A percentile compares a stretch with the other conserved stretches of the same genome.
Conservation (phyloP, 805 yeast genomes). For the Hanseniaspora lindneri region DNA sequence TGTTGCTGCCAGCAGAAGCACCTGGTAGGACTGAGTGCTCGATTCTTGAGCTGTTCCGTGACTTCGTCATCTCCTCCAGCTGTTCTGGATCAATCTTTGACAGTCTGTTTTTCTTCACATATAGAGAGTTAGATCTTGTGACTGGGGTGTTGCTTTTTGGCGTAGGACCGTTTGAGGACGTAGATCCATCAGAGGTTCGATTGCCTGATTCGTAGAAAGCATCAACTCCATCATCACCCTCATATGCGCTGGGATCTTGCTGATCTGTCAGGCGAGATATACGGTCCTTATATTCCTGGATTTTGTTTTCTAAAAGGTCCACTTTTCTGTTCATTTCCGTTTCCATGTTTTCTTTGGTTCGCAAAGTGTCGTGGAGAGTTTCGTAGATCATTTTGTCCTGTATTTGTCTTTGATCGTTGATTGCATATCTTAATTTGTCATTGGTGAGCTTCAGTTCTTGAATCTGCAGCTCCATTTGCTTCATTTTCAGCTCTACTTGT, state of each 20-base stretch:
- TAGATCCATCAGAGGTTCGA: background rate
- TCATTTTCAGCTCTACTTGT: constrained; percentile 25
- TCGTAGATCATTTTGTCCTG: constrained; percentile 24
- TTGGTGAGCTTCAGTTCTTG: constrained; percentile 28
- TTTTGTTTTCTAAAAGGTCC: constrained; percentile 24
- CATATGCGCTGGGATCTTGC: constrained; percentile 1
- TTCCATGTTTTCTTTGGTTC: constrained; percentile 16
- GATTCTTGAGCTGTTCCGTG: constrained; percentile 11
- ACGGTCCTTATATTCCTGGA: constrained; percentile 24
- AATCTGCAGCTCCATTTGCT: constrained; percentile 27
- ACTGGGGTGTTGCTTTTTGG: background rate
- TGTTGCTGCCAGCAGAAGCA: background rate
- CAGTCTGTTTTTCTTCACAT: constrained; percentile 14
- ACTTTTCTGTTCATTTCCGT: constrained; percentile 24
- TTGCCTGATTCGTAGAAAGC: background rate
- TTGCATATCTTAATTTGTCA: constrained; percentile 26
- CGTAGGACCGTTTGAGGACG: background rate
- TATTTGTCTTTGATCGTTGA: constrained; percentile 22
- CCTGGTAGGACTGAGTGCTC: no score
- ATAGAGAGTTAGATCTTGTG: constrained; percentile 3
- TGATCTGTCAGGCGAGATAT: constrained; percentile 21
- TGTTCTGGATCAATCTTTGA: constrained; percentile 15
- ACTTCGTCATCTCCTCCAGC: constrained; percentile 15
- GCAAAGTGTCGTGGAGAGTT: constrained; percentile 19
- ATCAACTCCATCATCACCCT: background rate